phyloP scores from a whole-genome alignment of 1,284 basidiomycete genomes.

The Ustilago nuda region DNA sequence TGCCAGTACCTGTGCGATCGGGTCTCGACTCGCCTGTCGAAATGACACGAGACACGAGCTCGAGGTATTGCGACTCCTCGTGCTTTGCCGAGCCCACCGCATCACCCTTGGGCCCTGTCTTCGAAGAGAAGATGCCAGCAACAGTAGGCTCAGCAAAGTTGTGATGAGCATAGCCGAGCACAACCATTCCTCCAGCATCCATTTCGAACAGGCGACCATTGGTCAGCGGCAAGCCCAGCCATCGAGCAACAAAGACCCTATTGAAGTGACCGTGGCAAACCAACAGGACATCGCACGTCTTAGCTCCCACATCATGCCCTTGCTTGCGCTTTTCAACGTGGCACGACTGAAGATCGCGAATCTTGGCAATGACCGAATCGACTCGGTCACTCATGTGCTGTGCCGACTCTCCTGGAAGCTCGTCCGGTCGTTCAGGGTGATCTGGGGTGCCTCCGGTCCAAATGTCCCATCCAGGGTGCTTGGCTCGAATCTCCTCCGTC shows the following conservation, averaged over 20 bases:
- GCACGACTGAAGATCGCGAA: conserved; percentile 55
- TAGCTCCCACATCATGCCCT: conserved; percentile 45
- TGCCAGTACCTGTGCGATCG: conserved; percentile 67
- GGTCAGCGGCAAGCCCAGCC: conserved; percentile 58
- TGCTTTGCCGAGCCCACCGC: conserved; percentile 36
- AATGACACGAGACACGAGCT: conserved; percentile 61
- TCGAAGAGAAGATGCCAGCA: conserved; percentile 63
- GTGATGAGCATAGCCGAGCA: conserved; percentile 65
- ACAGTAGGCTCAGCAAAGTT: conserved; percentile 64
- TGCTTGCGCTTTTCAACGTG: conserved; percentile 53
- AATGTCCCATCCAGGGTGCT: conserved; percentile 64
- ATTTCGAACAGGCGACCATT: conserved; percentile 63
- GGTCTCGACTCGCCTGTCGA: conserved; percentile 53
- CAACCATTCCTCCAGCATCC: conserved; percentile 65
- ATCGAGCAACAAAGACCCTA: conserved; percentile 65
- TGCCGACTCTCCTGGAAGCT: conserved; percentile 62
- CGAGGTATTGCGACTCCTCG: conserved; percentile 66
- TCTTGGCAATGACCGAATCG: conserved; percentile 60
- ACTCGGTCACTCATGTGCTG: conserved; percentile 62
- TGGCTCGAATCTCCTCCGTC: conserved; percentile 58
- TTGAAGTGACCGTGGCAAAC: conserved; percentile 68
- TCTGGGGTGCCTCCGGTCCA: conserved; percentile 65
- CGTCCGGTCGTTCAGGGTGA: conserved; percentile 44
- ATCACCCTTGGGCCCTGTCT: conserved; percentile 51
- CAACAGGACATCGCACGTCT: conserved; percentile 61